phyloP scores from a whole-genome alignment of 306 rosid species.

The Myrica gale region DNA sequence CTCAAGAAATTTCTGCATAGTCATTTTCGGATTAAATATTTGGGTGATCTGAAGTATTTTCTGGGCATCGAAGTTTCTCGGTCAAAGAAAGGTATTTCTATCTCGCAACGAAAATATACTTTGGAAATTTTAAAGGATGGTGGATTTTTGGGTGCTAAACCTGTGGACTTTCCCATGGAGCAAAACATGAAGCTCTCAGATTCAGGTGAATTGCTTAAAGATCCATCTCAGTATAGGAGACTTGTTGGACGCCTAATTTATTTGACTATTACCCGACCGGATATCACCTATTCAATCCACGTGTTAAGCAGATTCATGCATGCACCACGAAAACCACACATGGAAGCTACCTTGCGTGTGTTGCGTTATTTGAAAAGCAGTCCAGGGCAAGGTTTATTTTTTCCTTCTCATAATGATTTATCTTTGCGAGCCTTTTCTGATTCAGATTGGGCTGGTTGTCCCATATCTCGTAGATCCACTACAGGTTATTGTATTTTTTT shows the following conservation, averaged over 20 bases:
- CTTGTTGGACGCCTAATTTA: slow-evolving; percentile 13
- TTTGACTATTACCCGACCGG: neutral
- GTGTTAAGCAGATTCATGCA: slow-evolving; percentile 14
- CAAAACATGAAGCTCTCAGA: neutral
- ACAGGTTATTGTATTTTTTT: neutral
- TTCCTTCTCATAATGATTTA: neutral
- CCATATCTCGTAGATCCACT: neutral
- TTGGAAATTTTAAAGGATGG: slow-evolving; percentile 9
- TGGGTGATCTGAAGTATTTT: neutral
- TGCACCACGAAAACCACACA: neutral
- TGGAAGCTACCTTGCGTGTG: neutral
- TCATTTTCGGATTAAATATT: neutral
- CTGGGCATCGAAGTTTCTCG: slow-evolving; percentile 14
- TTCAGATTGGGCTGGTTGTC: neutral
- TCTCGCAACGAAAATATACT: slow-evolving; percentile 3
- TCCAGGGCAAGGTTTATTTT: neutral
- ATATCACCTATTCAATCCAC: neutral
- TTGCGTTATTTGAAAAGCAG: slow-evolving; percentile 4
- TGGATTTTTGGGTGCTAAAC: neutral
- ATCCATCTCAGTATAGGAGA: neutral
- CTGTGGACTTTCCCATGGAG: neutral
- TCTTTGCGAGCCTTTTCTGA: neutral
- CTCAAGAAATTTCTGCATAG: neutral
- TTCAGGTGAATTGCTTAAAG: neutral
- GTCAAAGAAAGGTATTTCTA: neutral